phyloP scores from a whole-genome alignment of 2,329 filamentous ascomycete genomes.

The Paraconiothyrium sp. region DNA sequence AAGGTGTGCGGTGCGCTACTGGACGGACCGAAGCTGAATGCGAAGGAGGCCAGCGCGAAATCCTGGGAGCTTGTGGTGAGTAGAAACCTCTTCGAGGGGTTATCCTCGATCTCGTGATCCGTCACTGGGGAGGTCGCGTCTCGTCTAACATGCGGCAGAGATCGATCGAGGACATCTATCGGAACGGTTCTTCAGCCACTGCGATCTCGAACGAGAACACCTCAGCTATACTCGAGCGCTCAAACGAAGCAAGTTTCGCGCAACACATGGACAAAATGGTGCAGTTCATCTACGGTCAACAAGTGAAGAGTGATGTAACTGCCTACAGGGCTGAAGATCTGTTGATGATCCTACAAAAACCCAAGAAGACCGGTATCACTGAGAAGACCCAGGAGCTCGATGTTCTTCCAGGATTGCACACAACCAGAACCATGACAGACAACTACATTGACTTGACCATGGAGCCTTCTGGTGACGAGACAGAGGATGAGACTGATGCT shows the following conservation, averaged over 20 bases:
- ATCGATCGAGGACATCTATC: background rate
- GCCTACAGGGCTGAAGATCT: background rate
- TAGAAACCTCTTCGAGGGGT: too few relatives aligned
- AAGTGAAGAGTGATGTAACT: background rate
- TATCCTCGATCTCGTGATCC: background rate
- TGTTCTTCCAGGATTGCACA: background rate
- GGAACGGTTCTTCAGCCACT: background rate
- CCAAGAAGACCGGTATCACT: background rate
- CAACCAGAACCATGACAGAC: background rate
- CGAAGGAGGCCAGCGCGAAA: background rate
- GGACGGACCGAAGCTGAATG: background rate
- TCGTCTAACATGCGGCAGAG: background rate
- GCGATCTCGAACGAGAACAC: background rate
- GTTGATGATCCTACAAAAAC: background rate
- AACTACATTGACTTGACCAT: background rate
- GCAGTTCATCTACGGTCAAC: background rate
- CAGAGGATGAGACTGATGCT: background rate
- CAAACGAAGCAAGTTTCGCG: background rate
- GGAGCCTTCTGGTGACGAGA: background rate
- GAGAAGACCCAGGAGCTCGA: background rate
- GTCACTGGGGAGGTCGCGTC: too few relatives aligned
- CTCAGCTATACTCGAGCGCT: background rate
- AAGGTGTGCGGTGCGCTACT: background rate
- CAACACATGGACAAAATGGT: background rate
- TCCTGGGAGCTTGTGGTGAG: background rate